A percentile compares a stretch with the other conserved stretches of the same genome.
Evolutionary conservation across 768 basidiomycete species (phyloP).

Genomic region (Phlegmacium glaucopus): DNA sequence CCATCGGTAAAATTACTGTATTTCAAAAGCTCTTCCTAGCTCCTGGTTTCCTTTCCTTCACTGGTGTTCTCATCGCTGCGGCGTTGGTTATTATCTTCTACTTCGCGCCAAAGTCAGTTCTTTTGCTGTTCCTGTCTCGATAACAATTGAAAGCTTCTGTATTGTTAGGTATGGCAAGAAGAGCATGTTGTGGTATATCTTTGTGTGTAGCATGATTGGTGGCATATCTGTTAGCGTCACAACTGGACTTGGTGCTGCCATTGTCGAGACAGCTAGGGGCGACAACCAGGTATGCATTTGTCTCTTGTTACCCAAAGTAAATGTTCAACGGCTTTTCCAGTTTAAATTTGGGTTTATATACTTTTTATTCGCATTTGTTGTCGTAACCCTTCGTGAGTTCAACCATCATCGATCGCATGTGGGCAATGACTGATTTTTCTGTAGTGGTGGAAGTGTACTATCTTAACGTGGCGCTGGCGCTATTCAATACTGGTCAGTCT

Average conservation of each 20-base stretch:
- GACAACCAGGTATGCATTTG: slow-evolving; percentile 63
- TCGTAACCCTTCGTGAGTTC: slow-evolving; percentile 70
- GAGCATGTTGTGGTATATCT: slow-evolving; percentile 94
- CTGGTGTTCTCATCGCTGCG: slow-evolving; percentile 56
- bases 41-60: slow-evolving; percentile 77
- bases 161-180: slow-evolving; percentile 73
- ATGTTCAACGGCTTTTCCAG: slow-evolving; percentile 30
- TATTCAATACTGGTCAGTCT: slow-evolving; percentile 88
- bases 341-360: slow-evolving; percentile 94
- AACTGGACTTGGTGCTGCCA: slow-evolving; percentile 88
- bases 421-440: slow-evolving; percentile 3
- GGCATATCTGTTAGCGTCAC: slow-evolving; percentile 94
- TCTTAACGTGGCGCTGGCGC: slow-evolving; percentile 90
- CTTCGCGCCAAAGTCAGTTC: slow-evolving; percentile 70
- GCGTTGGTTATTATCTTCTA: slow-evolving; percentile 75
- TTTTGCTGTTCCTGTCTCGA: neutral
- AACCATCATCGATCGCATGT: neutral
- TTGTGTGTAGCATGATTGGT: slow-evolving; percentile 94
- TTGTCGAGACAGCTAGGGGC: slow-evolving; percentile 74
- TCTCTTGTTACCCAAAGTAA: neutral
- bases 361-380: slow-evolving; percentile 80
- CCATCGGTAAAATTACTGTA: slow-evolving; percentile 62
- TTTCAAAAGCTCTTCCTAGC: slow-evolving; percentile 82
- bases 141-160: neutral
- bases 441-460: slow-evolving; percentile 90